phyloP scores from a whole-genome alignment of 805 yeast genomes.

The Suhomyces sp. region DNA sequence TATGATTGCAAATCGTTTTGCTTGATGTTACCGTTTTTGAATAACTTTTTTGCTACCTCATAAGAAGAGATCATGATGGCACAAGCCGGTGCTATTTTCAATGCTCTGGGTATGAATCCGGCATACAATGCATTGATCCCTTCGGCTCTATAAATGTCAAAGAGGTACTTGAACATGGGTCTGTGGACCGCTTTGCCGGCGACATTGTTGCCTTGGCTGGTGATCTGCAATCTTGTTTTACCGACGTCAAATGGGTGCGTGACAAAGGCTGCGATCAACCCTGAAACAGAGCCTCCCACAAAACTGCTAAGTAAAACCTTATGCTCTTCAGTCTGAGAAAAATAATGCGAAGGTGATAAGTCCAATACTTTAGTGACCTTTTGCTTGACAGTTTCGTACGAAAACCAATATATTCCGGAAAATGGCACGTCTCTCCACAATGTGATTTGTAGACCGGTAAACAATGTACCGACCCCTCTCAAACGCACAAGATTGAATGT shows the following conservation, averaged over 20 bases:
- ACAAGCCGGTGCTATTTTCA: slow-evolving; percentile 95
- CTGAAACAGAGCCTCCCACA: slow-evolving; percentile 79
- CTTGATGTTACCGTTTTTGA: slow-evolving; percentile 22
- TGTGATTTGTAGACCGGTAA: slow-evolving; percentile 83
- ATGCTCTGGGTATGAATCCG: slow-evolving; percentile 79
- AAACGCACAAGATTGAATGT: slow-evolving; percentile 46
- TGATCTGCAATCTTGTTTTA: slow-evolving; percentile 79
- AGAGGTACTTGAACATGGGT: slow-evolving; percentile 66
- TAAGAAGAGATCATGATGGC: slow-evolving; percentile 97
- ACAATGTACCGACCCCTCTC: slow-evolving; percentile 63
- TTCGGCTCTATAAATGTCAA: slow-evolving; percentile 62
- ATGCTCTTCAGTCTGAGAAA: slow-evolving; percentile 24
- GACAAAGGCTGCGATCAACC: slow-evolving; percentile 76
- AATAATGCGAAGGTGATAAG: slow-evolving; percentile 13
- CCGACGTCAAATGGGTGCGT: slow-evolving; percentile 98
- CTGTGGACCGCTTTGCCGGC: slow-evolving; percentile 16
- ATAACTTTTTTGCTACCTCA: slow-evolving; percentile 73
- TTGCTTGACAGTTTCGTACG: slow-evolving; percentile 56
- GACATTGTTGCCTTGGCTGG: slow-evolving; percentile 33
- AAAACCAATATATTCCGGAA: slow-evolving; percentile 91
- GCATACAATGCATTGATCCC: slow-evolving; percentile 84
- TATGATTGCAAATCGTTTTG: slow-evolving; percentile 1
- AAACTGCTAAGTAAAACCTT: slow-evolving; percentile 62
- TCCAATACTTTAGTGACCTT: slow-evolving; percentile 17
- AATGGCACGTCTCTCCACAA: slow-evolving; percentile 98